phyloP scores from a whole-genome alignment of 345 rosid genomes.

The Corchorus capsularis region DNA sequence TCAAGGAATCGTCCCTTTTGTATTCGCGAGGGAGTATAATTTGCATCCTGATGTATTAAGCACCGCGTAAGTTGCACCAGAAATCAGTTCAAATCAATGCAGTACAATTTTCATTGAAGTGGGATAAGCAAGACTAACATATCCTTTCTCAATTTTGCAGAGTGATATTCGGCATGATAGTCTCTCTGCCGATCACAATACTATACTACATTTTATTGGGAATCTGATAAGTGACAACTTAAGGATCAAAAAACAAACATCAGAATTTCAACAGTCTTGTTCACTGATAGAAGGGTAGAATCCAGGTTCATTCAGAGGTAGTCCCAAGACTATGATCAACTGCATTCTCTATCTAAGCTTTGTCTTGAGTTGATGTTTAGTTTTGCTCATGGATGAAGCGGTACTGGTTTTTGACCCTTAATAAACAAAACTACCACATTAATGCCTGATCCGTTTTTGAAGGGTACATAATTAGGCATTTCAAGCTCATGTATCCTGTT shows the following conservation, averaged over 20 bases:
- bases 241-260: not conserved
- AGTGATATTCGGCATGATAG: conserved; percentile 27
- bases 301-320: not conserved
- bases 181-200: conserved; percentile 22
- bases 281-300: not conserved
- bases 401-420: not conserved
- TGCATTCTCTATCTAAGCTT: not conserved
- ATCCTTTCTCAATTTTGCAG: conserved; percentile 5
- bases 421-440: not conserved
- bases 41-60: conserved; percentile 23
- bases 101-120: not conserved
- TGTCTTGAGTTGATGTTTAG: not conserved
- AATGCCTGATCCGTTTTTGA: conserved; percentile 7
- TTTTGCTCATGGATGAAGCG: not conserved
- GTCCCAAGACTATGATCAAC: not conserved
- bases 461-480: conserved; percentile 4
- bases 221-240: not conserved
- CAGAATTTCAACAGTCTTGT: not conserved
- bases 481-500: conserved; percentile 16
- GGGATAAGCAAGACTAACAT: not conserved
- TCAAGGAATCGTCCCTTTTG: conserved; percentile 27
- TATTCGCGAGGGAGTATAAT: conserved; percentile 25
- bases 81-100: not conserved
- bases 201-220: conserved; percentile 21
- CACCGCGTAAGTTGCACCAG: conserved; percentile 19